phyloP scores from a whole-genome alignment of 139 green algal genomes.

The Micromonas commoda region DNA sequence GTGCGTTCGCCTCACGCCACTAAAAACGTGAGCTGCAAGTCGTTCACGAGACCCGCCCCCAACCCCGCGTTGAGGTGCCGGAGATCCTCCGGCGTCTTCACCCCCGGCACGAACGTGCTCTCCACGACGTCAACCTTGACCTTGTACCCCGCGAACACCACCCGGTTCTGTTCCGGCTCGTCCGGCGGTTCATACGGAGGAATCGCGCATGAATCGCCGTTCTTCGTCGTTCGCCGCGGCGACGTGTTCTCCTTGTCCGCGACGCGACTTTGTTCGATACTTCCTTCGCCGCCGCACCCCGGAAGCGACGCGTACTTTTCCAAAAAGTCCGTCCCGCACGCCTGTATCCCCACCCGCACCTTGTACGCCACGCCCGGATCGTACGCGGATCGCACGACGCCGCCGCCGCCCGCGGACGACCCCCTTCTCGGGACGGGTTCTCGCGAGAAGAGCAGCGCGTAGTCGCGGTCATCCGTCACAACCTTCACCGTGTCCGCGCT shows the following conservation, averaged over 20 bases:
- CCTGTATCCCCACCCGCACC: slow-evolving; percentile 38
- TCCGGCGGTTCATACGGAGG: no score
- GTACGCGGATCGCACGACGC: slow-evolving; percentile 35
- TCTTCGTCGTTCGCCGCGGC: no score
- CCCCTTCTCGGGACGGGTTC: slow-evolving; percentile 31
- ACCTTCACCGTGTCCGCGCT: slow-evolving; percentile 34
- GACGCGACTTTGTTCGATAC: no score
- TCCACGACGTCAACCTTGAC: slow-evolving; percentile 22
- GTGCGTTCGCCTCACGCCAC: no score
- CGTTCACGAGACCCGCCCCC: no score
- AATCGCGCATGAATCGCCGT: no score
- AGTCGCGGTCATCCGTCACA: slow-evolving; percentile 27
- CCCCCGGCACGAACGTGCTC: no score
- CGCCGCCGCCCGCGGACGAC: no score
- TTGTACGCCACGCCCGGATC: slow-evolving; percentile 29
- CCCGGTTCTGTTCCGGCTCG: slow-evolving; percentile 36
- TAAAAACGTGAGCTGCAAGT: no score
- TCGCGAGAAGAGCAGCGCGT: slow-evolving; percentile 34
- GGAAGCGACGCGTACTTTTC: slow-evolving; percentile 21
- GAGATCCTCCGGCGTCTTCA: not conserved
- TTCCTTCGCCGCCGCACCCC: slow-evolving; percentile 14
- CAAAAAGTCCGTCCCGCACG: slow-evolving; percentile 32
- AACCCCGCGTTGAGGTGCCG: no score
- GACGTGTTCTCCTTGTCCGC: no score
- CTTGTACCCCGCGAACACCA: slow-evolving; percentile 33